A percentile compares a stretch with the other conserved stretches of the same genome.
Conservation (phyloP, 345 rosid genomes). For the Pistacia integerrima region DNA sequence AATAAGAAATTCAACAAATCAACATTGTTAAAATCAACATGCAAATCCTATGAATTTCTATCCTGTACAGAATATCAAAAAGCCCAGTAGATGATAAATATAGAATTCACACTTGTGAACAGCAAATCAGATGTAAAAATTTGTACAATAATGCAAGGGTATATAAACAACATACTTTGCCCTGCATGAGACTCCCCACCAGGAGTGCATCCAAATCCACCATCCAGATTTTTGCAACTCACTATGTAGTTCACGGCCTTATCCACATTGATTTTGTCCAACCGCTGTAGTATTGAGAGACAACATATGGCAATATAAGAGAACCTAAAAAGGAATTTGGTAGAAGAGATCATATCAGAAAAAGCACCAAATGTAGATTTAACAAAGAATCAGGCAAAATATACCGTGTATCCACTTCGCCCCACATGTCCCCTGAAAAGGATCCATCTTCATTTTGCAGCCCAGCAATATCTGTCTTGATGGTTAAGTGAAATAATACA, state of each 20-base stretch:
- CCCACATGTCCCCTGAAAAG: conserved; percentile 93
- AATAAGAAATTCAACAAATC: not conserved
- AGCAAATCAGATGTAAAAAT: not conserved
- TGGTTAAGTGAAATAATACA: conserved; percentile 33
- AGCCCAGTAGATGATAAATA: not conserved
- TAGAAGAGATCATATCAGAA: conserved; percentile 12
- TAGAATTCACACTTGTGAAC: not conserved
- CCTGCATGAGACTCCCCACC: conserved; percentile 96
- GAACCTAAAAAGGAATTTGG: conserved; percentile 50
- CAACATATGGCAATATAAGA: conserved; percentile 86
- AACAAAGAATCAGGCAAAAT: conserved; percentile 17
- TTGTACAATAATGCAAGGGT: not conserved
- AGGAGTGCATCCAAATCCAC: conserved; percentile 97
- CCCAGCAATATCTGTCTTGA: conserved; percentile 59
- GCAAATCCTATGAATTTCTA: not conserved
- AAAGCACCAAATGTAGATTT: not conserved
- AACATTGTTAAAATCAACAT: not conserved
- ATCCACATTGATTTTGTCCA: conserved; percentile 70
- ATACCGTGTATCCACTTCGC: conserved; percentile 91
- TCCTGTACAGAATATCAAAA: not conserved
- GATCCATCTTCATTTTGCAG: conserved; percentile 97
- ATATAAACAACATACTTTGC: conserved; percentile 63
- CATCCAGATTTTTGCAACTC: conserved; percentile 90
- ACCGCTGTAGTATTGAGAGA: conserved; percentile 61
- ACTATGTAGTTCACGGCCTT: conserved; percentile 79